These are phyloP conservation scores for Raphanus sativus DNA, from an alignment of 345 rosid species.

Conservation along the genomic window DNA sequence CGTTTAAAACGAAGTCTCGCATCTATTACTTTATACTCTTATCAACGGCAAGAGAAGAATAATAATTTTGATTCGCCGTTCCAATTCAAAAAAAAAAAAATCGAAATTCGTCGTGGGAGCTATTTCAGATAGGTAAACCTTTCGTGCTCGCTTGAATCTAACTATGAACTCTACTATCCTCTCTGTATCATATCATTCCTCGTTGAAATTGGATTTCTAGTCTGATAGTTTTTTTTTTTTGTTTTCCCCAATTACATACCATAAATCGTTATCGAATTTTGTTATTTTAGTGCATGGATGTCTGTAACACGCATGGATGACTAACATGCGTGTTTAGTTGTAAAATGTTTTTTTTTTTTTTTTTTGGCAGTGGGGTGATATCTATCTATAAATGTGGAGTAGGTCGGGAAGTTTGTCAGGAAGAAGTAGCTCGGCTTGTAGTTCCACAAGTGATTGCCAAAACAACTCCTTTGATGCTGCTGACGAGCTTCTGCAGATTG, in stretches of 20 bases:
- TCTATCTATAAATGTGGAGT: constrained; percentile 53
- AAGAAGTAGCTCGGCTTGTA: constrained; percentile 44
- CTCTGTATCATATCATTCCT: neutral
- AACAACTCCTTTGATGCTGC: constrained; percentile 40
- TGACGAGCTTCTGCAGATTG: constrained; percentile 59
- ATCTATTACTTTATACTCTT: neutral
- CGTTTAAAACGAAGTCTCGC: constrained; percentile 4
- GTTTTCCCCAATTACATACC: too few species aligned
- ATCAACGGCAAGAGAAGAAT: constrained; percentile 7
- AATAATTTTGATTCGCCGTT: constrained; percentile 7
- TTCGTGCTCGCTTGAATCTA: neutral
- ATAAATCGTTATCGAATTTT: too few species aligned
- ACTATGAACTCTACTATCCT: neutral
- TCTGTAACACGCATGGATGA: too few species aligned
- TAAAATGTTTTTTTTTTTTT: too few species aligned
- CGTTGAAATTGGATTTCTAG: too few species aligned
- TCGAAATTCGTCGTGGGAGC: neutral
- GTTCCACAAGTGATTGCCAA: constrained; percentile 45
- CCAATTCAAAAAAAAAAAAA: neutral
- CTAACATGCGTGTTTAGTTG: too few species aligned
- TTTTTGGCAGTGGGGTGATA: too few species aligned
- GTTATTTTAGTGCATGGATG: too few species aligned
- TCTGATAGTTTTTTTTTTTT: too few species aligned
- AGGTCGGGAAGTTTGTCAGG: constrained; percentile 43
- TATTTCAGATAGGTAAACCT: constrained; percentile 7